phyloP scores from a whole-genome alignment of 2,329 filamentous ascomycete species.

The Ilyonectria mors-panacis region DNA sequence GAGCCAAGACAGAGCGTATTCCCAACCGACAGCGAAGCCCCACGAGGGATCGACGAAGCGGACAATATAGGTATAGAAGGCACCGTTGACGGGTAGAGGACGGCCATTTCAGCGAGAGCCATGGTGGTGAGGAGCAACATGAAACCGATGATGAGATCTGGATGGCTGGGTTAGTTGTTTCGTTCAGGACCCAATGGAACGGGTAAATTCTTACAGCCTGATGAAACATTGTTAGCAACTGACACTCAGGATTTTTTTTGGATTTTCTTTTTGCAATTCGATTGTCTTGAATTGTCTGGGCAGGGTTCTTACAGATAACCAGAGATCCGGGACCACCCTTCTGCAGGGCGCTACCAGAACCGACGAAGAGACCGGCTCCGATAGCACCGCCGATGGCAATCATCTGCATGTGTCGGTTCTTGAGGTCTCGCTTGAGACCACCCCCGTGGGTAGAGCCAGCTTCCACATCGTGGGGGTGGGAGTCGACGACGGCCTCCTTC shows the following conservation, averaged over 20 bases:
- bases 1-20: slow-evolving; percentile 92
- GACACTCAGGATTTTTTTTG: neutral
- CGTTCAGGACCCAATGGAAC: neutral
- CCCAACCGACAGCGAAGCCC: slow-evolving; percentile 97
- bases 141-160: slow-evolving; percentile 74
- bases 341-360: slow-evolving; percentile 80
- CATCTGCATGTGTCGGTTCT: slow-evolving; percentile 93
- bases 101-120: slow-evolving; percentile 91
- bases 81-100: slow-evolving; percentile 90
- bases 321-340: slow-evolving; percentile 62
- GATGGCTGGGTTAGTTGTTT: slow-evolving; percentile 4
- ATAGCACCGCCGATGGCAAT: slow-evolving; percentile 80
- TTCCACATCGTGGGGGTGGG: slow-evolving; percentile 32
- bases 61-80: slow-evolving; percentile 92
- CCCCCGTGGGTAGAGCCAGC: slow-evolving; percentile 32
- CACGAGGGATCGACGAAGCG: slow-evolving; percentile 93
- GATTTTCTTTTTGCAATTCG: neutral
- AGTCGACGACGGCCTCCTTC: slow-evolving; percentile 22
- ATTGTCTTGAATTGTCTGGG: neutral
- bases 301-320: slow-evolving; percentile 24
- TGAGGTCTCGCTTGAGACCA: slow-evolving; percentile 72
- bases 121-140: slow-evolving; percentile 96
- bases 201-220: slow-evolving; percentile 27
- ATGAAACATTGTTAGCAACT: slow-evolving; percentile 16
- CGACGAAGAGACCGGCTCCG: slow-evolving; percentile 90